These are phyloP conservation scores for Dysphania ambrosioides DNA, from an alignment of 148 eudicot species.

Conservation along the genomic window DNA sequence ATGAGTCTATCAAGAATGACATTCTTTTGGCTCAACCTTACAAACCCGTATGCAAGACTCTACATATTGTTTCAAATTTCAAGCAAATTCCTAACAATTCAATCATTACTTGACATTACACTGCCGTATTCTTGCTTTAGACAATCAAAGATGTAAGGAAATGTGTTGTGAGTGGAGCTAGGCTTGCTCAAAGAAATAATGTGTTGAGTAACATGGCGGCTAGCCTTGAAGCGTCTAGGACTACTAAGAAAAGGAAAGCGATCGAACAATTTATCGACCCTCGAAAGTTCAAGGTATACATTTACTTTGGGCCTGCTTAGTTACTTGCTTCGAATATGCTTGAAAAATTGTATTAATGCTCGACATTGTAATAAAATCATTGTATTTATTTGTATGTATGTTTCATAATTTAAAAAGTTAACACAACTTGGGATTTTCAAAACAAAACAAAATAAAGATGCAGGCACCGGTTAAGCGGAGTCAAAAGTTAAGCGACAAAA, in stretches of 20 bases:
- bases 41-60: conserved; percentile 18
- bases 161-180: conserved; percentile 13
- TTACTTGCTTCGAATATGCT: too few species aligned
- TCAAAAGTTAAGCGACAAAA: conserved; percentile 56
- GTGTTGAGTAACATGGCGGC: not conserved
- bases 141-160: conserved; percentile 24
- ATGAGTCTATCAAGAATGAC: conserved; percentile 24
- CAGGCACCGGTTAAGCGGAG: conserved; percentile 44
- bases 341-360: not conserved
- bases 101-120: not conserved
- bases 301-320: not conserved
- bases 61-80: not conserved
- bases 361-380: not conserved
- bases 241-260: conserved; percentile 25
- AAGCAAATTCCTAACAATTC: too few species aligned
- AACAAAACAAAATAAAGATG: conserved; percentile 4
- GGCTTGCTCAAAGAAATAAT: conserved; percentile 14
- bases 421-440: not conserved
- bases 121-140: not conserved
- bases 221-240: conserved; percentile 20
- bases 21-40: conserved; percentile 21
- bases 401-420: too few species aligned
- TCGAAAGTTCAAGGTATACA: conserved; percentile 24
- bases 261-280: conserved; percentile 23
- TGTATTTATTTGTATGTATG: too few species aligned